A percentile compares a stretch with the other conserved stretches of the same genome.
phyloP scores from a whole-genome alignment of 192 early-diverging fungal genomes.

The Coemansia sp. region DNA sequence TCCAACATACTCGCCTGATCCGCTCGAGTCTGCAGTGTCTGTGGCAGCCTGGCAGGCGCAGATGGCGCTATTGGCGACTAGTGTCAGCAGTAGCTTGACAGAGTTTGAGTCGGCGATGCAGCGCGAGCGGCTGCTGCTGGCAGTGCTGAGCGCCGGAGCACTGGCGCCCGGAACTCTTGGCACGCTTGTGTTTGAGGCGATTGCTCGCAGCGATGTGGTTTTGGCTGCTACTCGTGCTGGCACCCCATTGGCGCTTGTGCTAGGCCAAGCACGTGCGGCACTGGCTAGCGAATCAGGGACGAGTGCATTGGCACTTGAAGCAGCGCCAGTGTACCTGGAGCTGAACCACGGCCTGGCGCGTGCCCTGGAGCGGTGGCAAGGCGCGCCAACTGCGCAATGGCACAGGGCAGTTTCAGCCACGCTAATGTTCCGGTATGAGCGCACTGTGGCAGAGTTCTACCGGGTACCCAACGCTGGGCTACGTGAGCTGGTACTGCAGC shows the following conservation, averaged over 20 bases:
- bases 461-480: neutral
- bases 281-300: constrained; percentile 11
- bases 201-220: neutral
- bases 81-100: neutral
- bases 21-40: constrained; percentile 11
- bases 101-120: neutral
- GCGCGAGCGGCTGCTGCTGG: constrained; percentile 27
- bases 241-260: neutral
- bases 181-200: neutral
- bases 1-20: neutral
- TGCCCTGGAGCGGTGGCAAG: constrained; percentile 5
- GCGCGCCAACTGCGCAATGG: constrained; percentile 20
- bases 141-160: constrained; percentile 16
- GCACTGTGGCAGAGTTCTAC: neutral
- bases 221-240: neutral
- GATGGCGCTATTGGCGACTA: constrained; percentile 1
- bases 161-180: neutral
- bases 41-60: constrained; percentile 35
- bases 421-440: constrained; percentile 34
- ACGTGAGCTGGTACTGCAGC: constrained; percentile 36
- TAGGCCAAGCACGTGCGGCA: constrained; percentile 13
- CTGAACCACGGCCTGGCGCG: constrained; percentile 21
- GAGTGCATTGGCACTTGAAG: neutral
- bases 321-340: constrained; percentile 13
- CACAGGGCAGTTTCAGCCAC: constrained; percentile 27